Base-by-base conservation (phyloP, 371 early-diverging fungal species). In the Basidiobolus heterosporus region DNA sequence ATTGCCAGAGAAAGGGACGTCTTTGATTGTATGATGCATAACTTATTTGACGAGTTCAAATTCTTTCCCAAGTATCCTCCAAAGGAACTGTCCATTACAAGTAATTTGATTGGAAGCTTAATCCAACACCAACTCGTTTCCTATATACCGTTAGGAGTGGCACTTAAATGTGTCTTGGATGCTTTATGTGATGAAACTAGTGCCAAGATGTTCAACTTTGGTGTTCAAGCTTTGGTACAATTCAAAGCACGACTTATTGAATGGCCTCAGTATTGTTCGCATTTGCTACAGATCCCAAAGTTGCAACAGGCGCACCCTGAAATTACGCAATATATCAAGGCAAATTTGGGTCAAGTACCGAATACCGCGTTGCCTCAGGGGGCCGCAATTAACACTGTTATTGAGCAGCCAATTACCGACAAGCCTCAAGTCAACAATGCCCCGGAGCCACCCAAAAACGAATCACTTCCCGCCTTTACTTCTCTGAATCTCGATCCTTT, bases 21-120 rank as follows among this genome's bases (percentile, higher is more conserved):
- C 8, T 89, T 70, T 60, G 74, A 72, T 9, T 86, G 82, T 59
- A 85, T 88, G 77, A 75, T 88, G 24, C 80, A 82, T 58, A 80
- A 80, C 45, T 64, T 89, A 11, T 80, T 96, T 56, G 97, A 95
- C 50, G 97, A 96, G 59, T 92, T 87, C 60, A 76, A 80, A 37
- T 94, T 88, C 55, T 91, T 95, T 49, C 69, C 82, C 6, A 81
- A 85, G 54, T 96, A 94, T 58, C 96, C 95, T 1, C 92, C 90
- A 38, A 82, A 82, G 53, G 86, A 91, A 57, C 68, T 95, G n/a
- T 62, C 76, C 2, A 75, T 91, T 20, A 91, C 96, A 0, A 82
- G 83, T 45, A 71, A 75, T 19, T 67, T 96, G 30, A 89, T 96
- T 61, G 96, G 97, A 3, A 65, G 75, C 2, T 55, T 95, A 49